Evolutionary conservation across 208 protist genomes (phyloP), one percentile per base, ranked within the genome.

Genomic region (Zelonia costaricensis): DNA sequence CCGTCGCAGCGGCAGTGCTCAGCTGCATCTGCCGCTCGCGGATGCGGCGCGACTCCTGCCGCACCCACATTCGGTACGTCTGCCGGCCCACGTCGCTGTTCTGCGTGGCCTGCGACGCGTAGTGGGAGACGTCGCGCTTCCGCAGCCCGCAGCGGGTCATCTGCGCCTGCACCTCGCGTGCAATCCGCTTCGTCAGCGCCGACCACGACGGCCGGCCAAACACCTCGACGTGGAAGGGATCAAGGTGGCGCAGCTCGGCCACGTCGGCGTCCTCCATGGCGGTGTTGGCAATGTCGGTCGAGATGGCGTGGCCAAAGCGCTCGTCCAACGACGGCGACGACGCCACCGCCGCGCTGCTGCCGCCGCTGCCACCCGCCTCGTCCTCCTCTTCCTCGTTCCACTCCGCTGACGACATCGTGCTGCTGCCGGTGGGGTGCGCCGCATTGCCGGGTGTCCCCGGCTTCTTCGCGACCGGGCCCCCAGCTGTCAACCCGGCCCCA

Each of bases 161-260:
- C 52, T 89, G 82, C 12, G 61, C 70, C 38, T 80, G 59, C 20
- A 89, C 42, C 57, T 82, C 62, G 4, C 62, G 58, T 9, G 64
- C 25, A 2, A 80, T 62, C 9, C 43, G 46, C 48, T 66, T 69
- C 18, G 65, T 51, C 6, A 78, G 52, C 23, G 58, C 36, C 16
- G 33, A 47, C 35, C 66, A 49, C 23, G 62, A 46, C n/a, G 76
- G 72, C 23, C 69, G 51, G 20, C 78, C 75, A 12, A 79, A 43
- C 20, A 89, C 78, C 58, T 82, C 76, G 1, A 89, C 82, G 20
- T 74, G 74, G 40, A 83, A 89, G 13, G 82, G 82, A 28, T 89
- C 76, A 20, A 74, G 54, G 48, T 74, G 81, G 53, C 78, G 82
- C 45, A 85, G 61, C 51, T 86, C 62, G 39, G 82, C 82, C 22